Evolutionary conservation across 441 rosid genomes (phyloP).

Genomic region (Eutrema salsugineum): DNA sequence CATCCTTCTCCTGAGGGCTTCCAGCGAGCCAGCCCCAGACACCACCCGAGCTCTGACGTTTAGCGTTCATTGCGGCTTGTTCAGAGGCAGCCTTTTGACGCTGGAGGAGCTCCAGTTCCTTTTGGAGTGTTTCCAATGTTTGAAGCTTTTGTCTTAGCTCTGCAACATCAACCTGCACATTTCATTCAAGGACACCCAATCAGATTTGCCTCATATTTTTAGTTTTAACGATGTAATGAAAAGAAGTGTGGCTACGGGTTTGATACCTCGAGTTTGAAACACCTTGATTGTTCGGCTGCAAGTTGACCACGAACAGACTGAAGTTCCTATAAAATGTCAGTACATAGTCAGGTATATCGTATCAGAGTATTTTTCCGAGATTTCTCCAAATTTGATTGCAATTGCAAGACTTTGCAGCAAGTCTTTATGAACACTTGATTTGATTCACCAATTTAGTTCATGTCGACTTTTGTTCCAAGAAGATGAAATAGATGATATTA

Average conservation of each 20-base stretch:
- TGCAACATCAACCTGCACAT: conserved; percentile 84
- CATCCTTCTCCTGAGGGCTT: conserved; percentile 48
- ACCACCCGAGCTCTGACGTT: conserved; percentile 77
- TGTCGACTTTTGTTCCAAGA: neutral
- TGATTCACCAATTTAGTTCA: conserved; percentile 7
- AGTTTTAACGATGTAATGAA: neutral
- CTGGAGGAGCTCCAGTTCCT: conserved; percentile 87
- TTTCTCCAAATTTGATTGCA: neutral
- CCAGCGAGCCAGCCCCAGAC: conserved; percentile 99
- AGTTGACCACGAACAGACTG: conserved; percentile 94
- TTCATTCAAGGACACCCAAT: neutral
- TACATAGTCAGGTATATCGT: neutral
- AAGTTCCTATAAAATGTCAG: conserved; percentile 61
- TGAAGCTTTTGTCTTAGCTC: conserved; percentile 93
- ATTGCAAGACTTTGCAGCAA: neutral
- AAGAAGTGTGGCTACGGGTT: neutral
- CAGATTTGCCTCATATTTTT: neutral
- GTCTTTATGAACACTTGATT: too few species aligned
- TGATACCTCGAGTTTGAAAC: conserved; percentile 93
- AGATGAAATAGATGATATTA: conserved; percentile 26
- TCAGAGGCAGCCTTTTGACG: conserved; percentile 99
- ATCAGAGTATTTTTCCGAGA: neutral
- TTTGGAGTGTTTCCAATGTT: conserved; percentile 76
- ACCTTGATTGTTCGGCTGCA: conserved; percentile 92
- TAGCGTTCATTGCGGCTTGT: conserved; percentile 77